phyloP scores from a whole-genome alignment of 2,329 filamentous ascomycete species.

The Periconia sp. region DNA sequence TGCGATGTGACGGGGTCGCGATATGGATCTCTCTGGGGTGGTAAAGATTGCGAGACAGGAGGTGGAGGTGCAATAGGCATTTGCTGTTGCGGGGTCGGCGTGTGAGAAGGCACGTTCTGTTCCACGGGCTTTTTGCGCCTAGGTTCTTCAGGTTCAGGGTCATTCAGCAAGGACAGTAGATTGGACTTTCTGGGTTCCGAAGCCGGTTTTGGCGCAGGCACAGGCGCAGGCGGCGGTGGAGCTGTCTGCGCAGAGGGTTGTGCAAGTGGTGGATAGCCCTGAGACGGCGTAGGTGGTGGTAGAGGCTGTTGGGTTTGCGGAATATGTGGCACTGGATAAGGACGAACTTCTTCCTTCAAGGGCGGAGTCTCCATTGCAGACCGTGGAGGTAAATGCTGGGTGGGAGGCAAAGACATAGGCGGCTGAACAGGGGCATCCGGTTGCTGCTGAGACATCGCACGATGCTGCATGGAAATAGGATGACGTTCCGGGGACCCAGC shows the following conservation, averaged over 20 bases:
- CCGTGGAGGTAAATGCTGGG: conserved; percentile 26
- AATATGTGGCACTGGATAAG: conserved; percentile 22
- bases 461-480: conserved; percentile 31
- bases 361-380: conserved; percentile 31
- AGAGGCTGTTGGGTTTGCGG: conserved; percentile 21
- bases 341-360: conserved; percentile 38
- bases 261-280: conserved; percentile 20
- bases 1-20: conserved; percentile 26
- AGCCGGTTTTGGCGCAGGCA: conserved; percentile 26
- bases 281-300: conserved; percentile 22
- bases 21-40: conserved; percentile 29
- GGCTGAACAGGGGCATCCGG: conserved; percentile 24
- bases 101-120: conserved; percentile 35
- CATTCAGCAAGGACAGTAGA: conserved; percentile 42
- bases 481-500: conserved; percentile 35
- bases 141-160: conserved; percentile 40
- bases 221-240: conserved; percentile 19
- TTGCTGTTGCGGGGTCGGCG: conserved; percentile 38
- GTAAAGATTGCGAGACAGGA: conserved; percentile 22
- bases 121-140: conserved; percentile 37
- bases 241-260: conserved; percentile 21
- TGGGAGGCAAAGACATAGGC: conserved; percentile 15
- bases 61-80: conserved; percentile 35
- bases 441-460: conserved; percentile 24
- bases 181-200: conserved; percentile 41